Conservation (phyloP, 257 asterid species). For the Haberlea rhodopensis region DNA sequence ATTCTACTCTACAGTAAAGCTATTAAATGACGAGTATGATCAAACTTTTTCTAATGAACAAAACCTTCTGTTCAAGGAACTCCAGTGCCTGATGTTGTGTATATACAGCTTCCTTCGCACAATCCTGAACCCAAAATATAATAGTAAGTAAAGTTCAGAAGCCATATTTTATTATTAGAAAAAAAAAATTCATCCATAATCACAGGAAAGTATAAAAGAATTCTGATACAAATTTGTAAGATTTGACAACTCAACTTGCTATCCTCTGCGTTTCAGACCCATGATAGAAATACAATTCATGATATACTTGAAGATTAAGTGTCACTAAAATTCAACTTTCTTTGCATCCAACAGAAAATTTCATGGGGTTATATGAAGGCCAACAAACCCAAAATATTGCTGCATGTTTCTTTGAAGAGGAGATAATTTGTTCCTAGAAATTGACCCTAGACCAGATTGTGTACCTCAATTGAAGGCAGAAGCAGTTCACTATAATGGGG, state of each 20-base stretch:
- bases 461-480: slow-evolving; percentile 93
- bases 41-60: slow-evolving; percentile 7
- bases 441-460: slow-evolving; percentile 10
- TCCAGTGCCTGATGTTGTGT: slow-evolving; percentile 76
- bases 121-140: slow-evolving; percentile 59
- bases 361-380: slow-evolving; percentile 1
- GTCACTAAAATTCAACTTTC: too few relatives aligned
- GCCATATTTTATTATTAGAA: background rate
- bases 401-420: background rate
- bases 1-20: background rate
- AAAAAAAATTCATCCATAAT: too few relatives aligned
- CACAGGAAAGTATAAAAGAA: background rate
- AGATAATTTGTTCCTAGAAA: slow-evolving; percentile 9
- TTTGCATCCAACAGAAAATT: background rate
- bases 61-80: slow-evolving; percentile 79
- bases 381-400: slow-evolving; percentile 7
- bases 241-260: background rate
- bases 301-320: slow-evolving; percentile 15
- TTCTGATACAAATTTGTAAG: background rate
- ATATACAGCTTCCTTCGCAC: slow-evolving; percentile 56
- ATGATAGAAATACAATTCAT: slow-evolving; percentile 2
- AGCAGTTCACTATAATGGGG: slow-evolving; percentile 82
- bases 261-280: background rate
- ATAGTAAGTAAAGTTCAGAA: slow-evolving; percentile 22
- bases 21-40: slow-evolving; percentile 16